These are phyloP conservation scores for Nicotiana noctiflora DNA, from an alignment of 257 asterid genomes.

Conservation along the genomic window DNA sequence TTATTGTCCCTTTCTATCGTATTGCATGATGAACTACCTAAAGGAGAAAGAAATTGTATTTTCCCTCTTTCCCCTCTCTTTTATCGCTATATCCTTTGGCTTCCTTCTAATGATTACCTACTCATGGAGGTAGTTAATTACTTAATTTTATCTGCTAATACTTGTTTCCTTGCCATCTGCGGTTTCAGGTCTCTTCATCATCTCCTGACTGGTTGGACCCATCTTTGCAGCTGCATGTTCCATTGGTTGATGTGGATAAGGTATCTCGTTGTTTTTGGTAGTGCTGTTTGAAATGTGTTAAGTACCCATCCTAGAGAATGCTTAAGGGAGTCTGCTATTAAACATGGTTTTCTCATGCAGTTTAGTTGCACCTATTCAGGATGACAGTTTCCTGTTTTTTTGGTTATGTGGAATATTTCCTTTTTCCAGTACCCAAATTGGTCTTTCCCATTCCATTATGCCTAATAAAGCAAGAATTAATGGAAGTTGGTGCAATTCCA, in stretches of 20 bases:
- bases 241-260: slow-evolving; percentile 94
- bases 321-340: neutral
- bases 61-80: neutral
- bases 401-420: neutral
- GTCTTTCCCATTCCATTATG: neutral
- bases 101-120: neutral
- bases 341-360: neutral
- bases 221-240: slow-evolving; percentile 67
- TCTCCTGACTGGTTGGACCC: slow-evolving; percentile 83
- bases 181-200: slow-evolving; percentile 58
- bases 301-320: neutral
- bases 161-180: slow-evolving; percentile 13
- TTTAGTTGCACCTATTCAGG: neutral
- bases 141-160: neutral
- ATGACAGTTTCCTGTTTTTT: neutral
- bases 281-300: neutral
- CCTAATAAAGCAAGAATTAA: neutral
- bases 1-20: neutral
- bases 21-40: neutral
- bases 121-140: neutral
- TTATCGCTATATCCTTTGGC: neutral
- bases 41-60: neutral
- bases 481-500: neutral
- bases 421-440: neutral
- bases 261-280: slow-evolving; percentile 28